Evolutionary conservation across 148 eudicot species (phyloP).

Genomic region (Rhododendron williamsianum): DNA sequence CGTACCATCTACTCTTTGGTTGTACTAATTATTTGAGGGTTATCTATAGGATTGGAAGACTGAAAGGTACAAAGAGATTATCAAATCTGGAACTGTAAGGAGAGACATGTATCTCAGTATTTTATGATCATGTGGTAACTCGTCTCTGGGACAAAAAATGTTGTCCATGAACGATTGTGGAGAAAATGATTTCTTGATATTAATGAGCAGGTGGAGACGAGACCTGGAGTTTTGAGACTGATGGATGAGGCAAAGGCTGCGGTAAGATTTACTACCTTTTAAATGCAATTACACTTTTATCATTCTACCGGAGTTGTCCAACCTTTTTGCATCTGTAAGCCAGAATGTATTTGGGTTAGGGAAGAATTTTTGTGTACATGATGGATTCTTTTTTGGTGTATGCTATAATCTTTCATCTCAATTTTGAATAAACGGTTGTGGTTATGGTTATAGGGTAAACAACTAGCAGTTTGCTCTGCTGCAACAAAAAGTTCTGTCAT

Average conservation of each 20-base stretch:
- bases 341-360: background rate
- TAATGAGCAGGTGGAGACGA: conserved; percentile 73
- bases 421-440: background rate
- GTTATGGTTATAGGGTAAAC: conserved; percentile 51
- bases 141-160: background rate
- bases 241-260: conserved; percentile 95
- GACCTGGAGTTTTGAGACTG: conserved; percentile 94
- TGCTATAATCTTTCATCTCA: background rate
- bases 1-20: background rate
- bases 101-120: background rate
- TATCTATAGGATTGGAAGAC: conserved; percentile 91
- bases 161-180: background rate
- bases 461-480: conserved; percentile 94
- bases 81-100: conserved; percentile 96
- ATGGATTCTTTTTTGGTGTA: background rate
- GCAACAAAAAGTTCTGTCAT: conserved; percentile 98
- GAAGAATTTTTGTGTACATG: background rate
- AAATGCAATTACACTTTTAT: background rate
- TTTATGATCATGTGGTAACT: background rate
- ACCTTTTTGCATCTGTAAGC: background rate
- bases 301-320: background rate
- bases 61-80: conserved; percentile 87
- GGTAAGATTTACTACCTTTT: conserved; percentile 47
- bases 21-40: conserved; percentile 17
- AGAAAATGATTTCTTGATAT: conserved; percentile 1